Evolutionary conservation across 2,329 filamentous ascomycete species (phyloP), one percentile per base, ranked within the genome.

Genomic region (Camptophora hylomeconis): DNA sequence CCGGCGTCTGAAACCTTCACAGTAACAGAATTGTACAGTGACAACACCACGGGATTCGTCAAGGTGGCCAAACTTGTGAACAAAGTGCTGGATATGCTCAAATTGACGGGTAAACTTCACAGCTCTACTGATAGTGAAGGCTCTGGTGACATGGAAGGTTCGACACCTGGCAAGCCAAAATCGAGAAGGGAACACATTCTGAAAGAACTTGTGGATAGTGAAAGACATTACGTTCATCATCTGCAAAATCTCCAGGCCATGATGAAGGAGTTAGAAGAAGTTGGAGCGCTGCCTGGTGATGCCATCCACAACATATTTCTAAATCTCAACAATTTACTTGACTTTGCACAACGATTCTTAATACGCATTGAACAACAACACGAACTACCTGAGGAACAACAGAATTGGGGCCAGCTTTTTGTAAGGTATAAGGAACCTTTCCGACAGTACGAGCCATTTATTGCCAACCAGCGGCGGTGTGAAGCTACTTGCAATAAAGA

Each of bases 201-300:
- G 23, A 75, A 80, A 47, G 89, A 98, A 56, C 61, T 98, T 25
- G 79, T 98, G 32, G 82, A 87, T 45, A 95, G 87, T 2, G 89
- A 98, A 56, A 76, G 89, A 38, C 94, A 94, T 56, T 98, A 98
- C 45, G 89, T 95, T 3, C 86, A 95, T 52, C 89, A 98, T 60
- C 60, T 98, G 30, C 87, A 95, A 52, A 87, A 93, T 43, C 57
- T 98, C 19, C 84, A 95, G 52, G 78, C 86, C 27, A 69, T 95
- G 49, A 95, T 93, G 59, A 87, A 82, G 56, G 72, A 78, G 14
- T 65, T 95, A 31, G 84, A 94, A 45, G 80, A 92, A 50, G 84
- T 78, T 41, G 84, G 84, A 20, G 73, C 83, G 20, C 74, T 95
- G 39, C 80, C 82, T 2, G 87, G 89, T 30, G 89, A 98, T 51